phyloP scores from a whole-genome alignment of 345 rosid genomes.

The Eutrema yunnanense region DNA sequence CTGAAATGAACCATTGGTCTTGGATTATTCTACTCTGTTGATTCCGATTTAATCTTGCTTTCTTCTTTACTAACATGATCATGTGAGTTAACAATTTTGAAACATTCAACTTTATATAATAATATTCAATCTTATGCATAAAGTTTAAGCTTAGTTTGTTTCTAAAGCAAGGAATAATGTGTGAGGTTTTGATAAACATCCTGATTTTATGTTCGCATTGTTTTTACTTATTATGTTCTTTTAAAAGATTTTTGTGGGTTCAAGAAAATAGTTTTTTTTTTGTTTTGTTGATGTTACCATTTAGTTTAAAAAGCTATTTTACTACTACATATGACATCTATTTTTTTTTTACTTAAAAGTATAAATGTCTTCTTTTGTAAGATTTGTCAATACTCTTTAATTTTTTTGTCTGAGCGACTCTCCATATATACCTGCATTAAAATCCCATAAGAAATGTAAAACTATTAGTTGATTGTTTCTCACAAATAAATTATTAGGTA shows the following conservation, averaged over 20 bases:
- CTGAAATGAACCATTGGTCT: no score
- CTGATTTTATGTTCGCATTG: background rate
- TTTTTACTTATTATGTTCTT: background rate
- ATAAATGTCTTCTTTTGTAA: background rate
- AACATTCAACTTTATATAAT: no score
- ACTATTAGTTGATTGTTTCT: background rate
- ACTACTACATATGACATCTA: background rate
- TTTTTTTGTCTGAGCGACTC: background rate
- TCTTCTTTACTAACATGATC: no score
- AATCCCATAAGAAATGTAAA: background rate
- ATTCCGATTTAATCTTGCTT: no score
- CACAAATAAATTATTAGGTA: background rate
- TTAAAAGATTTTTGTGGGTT: background rate
- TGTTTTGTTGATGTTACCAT: background rate
- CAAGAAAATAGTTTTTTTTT: background rate
- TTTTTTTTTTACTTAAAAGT: no score
- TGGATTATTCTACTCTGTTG: no score
- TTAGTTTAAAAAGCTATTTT: background rate
- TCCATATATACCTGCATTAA: background rate
- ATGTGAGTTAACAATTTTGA: no score
- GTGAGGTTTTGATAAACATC: background rate
- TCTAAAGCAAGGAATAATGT: conserved; percentile 41
- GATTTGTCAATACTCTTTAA: background rate
- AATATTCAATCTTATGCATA: background rate
- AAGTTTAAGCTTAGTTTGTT: conserved; percentile 19